These are phyloP conservation scores for Metarhizium sp. DNA, from an alignment of 2,329 filamentous ascomycete species.

Conservation along the genomic window DNA sequence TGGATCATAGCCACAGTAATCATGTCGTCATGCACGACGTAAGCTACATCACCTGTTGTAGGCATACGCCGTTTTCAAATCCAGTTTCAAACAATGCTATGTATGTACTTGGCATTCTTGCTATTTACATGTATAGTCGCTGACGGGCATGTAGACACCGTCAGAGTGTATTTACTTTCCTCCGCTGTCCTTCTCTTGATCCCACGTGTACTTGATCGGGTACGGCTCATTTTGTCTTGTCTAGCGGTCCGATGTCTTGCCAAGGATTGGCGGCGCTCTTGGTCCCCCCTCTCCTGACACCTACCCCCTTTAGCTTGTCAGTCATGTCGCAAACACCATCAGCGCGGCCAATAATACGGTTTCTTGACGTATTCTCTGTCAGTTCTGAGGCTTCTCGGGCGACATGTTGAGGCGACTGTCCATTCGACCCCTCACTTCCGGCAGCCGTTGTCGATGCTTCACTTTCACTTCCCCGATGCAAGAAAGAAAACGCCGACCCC, in stretches of 20 bases:
- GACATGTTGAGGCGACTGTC: constrained; percentile 15
- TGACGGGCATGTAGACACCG: too few relatives aligned
- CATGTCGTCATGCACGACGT: too few relatives aligned
- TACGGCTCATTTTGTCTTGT: background rate
- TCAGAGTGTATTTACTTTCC: background rate
- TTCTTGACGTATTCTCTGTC: background rate
- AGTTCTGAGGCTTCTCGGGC: constrained; percentile 15
- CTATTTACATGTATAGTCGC: background rate
- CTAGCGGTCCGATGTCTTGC: background rate
- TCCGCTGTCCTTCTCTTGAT: background rate
- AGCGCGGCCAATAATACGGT: background rate
- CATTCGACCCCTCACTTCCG: background rate
- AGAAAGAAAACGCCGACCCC: constrained; percentile 21
- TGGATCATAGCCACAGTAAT: too few relatives aligned
- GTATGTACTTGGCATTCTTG: background rate
- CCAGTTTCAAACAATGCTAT: too few relatives aligned
- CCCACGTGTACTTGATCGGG: background rate
- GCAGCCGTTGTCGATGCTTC: constrained; percentile 23
- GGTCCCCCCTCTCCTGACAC: constrained; percentile 11
- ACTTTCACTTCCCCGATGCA: constrained; percentile 25
- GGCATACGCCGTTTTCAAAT: too few relatives aligned
- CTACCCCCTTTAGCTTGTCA: constrained; percentile 20
- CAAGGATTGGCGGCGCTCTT: background rate
- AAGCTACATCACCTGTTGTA: too few relatives aligned
- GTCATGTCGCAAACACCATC: background rate